Evolutionary conservation across 768 basidiomycete genomes (phyloP).

Genomic region (Macrolepiota fuliginosa): DNA sequence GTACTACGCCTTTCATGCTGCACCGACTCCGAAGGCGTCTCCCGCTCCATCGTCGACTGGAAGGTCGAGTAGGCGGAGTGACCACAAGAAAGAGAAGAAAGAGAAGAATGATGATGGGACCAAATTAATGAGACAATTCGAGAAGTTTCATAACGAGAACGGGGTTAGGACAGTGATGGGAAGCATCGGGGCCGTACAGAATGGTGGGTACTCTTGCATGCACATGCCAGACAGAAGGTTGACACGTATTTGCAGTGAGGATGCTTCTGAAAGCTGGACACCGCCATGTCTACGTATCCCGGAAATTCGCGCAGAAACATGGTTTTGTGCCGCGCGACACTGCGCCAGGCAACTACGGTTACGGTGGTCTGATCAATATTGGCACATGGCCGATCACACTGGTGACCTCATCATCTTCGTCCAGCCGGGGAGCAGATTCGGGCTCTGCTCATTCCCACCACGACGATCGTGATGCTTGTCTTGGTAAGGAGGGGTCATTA

Average conservation of each 20-base stretch:
- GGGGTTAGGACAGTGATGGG: constrained; percentile 93
- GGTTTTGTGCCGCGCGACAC: constrained; percentile 88
- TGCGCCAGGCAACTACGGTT: constrained; percentile 91
- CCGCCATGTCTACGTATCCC: constrained; percentile 92
- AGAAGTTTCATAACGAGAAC: constrained; percentile 85
- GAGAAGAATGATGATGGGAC: constrained; percentile 47
- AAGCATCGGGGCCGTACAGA: constrained; percentile 84
- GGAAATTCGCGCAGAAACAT: constrained; percentile 86
- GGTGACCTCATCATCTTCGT: constrained; percentile 37
- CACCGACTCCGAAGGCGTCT: constrained; percentile 29
- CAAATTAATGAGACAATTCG: constrained; percentile 72
- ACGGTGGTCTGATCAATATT: constrained; percentile 82
- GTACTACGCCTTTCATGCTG: constrained; percentile 63
- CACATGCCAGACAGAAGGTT: not conserved
- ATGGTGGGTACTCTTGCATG: constrained; percentile 49
- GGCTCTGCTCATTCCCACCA: not conserved
- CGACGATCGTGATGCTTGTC: not conserved
- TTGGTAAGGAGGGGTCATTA: not conserved
- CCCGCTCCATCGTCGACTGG: constrained; percentile 1
- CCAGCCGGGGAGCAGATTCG: constrained; percentile 3
- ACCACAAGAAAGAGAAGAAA: constrained; percentile 17
- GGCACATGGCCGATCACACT: constrained; percentile 87
- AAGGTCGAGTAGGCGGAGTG: constrained; percentile 34
- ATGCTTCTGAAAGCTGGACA: constrained; percentile 95
- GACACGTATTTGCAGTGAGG: constrained; percentile 50